Evolutionary conservation across 805 yeast genomes (phyloP), one percentile per base, ranked within the genome.

Genomic region (Ogataea angusta): DNA sequence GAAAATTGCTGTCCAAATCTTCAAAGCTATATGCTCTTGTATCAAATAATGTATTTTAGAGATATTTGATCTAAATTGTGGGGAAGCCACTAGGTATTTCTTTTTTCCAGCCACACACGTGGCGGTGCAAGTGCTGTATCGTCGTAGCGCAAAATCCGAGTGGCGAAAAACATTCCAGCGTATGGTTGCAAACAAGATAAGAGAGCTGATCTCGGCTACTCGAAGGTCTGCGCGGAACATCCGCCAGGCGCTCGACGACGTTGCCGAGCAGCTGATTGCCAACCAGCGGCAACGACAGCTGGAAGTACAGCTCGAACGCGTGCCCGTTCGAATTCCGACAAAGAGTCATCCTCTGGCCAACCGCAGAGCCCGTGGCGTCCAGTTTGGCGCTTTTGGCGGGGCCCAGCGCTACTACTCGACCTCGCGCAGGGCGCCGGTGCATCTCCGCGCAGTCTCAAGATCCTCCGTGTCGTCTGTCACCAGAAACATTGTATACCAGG

Each of bases 221-320:
- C 64, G 72, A 36, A 68, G 65, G 50, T 66, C 78, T 15, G 70
- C 75, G 25, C 62, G 69, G 47, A 73, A 71, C 41, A 61, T 72
- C 43, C 68, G 71, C 43, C 69, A 69, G 53, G 67, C 70, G 21
- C 63, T 76, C 18, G 72, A 73, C 47, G 80, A 76, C 43, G 60
- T 76, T 40, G 67, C 69, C 25, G 69, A 67, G 49, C 61, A 58
- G 44, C 47, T 59, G 21, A 44, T 52, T 5, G 49, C 56, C 8
- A 50, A 55, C 26, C 54, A 54, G 34, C 45, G 54, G 10, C 61
- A 51, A 24, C 60, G 67, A 2, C 69, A 67, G 13, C 41, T 45
- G 23, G 56, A 54, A 21, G 52, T 49, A 3, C 53, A 56, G 3
- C 50, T 67, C 2, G 68, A 62, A 15, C 45, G 66, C 14, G 66